These are phyloP conservation scores for Nigrospora osmanthi DNA, from an alignment of 2,329 filamentous ascomycete genomes.

Conservation along the genomic window DNA sequence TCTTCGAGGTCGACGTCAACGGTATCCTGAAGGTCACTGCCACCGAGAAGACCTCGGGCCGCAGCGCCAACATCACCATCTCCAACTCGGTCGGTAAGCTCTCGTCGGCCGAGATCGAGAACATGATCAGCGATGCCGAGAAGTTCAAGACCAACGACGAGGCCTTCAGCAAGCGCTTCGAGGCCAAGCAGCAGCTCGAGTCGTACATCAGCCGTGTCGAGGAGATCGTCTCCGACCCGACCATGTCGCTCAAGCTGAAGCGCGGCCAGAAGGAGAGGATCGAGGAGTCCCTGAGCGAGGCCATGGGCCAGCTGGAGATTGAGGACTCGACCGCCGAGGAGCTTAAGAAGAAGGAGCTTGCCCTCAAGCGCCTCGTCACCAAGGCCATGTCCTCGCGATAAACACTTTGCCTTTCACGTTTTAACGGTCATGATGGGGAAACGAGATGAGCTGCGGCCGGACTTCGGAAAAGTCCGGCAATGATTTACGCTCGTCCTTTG, in stretches of 20 bases:
- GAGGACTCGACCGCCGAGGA: constrained; percentile 88
- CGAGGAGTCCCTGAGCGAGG: constrained; percentile 90
- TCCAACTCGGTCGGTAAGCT: constrained; percentile 99
- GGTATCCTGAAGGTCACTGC: constrained; percentile 99
- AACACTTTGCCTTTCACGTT: constrained; percentile 17
- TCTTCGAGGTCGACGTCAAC: constrained; percentile 99
- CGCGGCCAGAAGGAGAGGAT: constrained; percentile 99
- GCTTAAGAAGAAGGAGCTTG: constrained; percentile 99
- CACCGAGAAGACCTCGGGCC: constrained; percentile 97
- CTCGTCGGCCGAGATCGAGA: constrained; percentile 88
- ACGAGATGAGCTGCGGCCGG: constrained; percentile 18
- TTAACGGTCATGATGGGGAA: constrained; percentile 4
- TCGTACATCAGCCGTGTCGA: constrained; percentile 97
- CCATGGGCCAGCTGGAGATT: constrained; percentile 95
- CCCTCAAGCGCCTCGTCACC: constrained; percentile 94
- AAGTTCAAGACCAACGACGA: constrained; percentile 98
- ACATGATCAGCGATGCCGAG: constrained; percentile 94
- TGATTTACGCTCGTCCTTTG: constrained; percentile 15
- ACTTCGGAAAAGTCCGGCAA: constrained; percentile 14
- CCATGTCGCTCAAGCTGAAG: constrained; percentile 95
- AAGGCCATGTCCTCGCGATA: constrained; percentile 96
- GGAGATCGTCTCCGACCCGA: constrained; percentile 97
- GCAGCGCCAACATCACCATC: constrained; percentile 99
- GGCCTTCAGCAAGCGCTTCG: constrained; percentile 98
- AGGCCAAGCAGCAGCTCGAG: constrained; percentile 98